Conservation (phyloP, 768 basidiomycete species). For the Roridomyces roridus region DNA sequence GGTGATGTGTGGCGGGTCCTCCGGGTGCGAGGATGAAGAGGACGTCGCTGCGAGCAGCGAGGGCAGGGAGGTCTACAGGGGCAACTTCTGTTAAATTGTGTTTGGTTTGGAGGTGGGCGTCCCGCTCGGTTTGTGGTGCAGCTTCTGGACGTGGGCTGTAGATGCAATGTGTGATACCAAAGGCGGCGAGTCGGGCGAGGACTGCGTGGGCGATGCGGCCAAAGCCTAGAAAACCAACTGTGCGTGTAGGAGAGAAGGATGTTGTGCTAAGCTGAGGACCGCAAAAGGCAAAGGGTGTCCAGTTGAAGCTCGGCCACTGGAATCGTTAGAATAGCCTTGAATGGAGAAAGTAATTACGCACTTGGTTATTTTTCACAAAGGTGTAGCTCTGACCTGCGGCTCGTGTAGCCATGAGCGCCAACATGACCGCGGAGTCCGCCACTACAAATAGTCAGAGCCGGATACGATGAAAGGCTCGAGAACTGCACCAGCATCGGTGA, state of each 20-base stretch:
- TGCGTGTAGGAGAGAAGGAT: constrained; percentile 56
- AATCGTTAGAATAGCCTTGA: background rate
- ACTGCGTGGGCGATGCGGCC: constrained; percentile 92
- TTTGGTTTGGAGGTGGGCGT: constrained; percentile 34
- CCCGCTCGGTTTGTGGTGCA: constrained; percentile 44
- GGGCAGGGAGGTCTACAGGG: constrained; percentile 65
- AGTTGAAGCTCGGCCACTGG: constrained; percentile 82
- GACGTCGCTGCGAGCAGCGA: constrained; percentile 83
- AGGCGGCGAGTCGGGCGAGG: constrained; percentile 77
- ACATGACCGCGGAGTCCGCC: constrained; percentile 89
- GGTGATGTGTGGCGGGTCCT: constrained; percentile 70
- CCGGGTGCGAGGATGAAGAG: constrained; percentile 86
- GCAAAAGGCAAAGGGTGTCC: constrained; percentile 85
- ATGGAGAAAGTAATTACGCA: constrained; percentile 29
- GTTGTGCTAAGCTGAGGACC: constrained; percentile 82
- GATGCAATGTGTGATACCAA: constrained; percentile 77
- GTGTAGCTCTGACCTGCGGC: constrained; percentile 68
- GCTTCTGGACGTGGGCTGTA: constrained; percentile 60
- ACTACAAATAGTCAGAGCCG: constrained; percentile 50
- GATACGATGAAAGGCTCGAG: background rate
- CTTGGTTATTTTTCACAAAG: constrained; percentile 74
- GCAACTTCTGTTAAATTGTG: constrained; percentile 47
- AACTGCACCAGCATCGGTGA: constrained; percentile 83
- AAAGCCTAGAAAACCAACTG: constrained; percentile 92
- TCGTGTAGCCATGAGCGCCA: constrained; percentile 90